These are phyloP conservation scores for Naganishia sp. DNA, from an alignment of 1,284 basidiomycete species.

Conservation along the genomic window DNA sequence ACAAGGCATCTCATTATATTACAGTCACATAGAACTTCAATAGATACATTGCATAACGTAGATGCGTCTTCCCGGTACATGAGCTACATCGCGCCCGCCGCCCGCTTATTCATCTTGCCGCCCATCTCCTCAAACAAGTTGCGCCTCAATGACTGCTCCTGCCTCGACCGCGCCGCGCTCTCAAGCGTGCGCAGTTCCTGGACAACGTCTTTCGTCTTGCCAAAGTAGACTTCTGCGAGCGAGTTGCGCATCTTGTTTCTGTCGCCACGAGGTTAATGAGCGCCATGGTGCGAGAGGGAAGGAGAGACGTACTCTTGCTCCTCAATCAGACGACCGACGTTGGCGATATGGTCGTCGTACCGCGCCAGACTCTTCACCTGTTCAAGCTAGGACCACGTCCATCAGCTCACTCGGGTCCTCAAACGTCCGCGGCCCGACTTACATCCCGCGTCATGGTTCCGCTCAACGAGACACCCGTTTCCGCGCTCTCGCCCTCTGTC, in stretches of 20 bases:
- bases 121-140: conserved; percentile 25
- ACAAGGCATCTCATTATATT: background rate
- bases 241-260: conserved; percentile 92
- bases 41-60: conserved; percentile 4
- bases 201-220: conserved; percentile 93
- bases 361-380: conserved; percentile 79
- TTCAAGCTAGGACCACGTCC: conserved; percentile 65
- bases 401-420: background rate
- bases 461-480: conserved; percentile 69
- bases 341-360: conserved; percentile 79
- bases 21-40: conserved; percentile 1
- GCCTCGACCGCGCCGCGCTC: conserved; percentile 77
- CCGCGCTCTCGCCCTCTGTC: conserved; percentile 50
- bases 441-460: conserved; percentile 98
- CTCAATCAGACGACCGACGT: conserved; percentile 92
- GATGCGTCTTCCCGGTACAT: background rate
- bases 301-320: conserved; percentile 73
- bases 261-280: background rate
- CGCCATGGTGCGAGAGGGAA: background rate
- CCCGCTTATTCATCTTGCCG: conserved; percentile 24
- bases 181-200: conserved; percentile 84
- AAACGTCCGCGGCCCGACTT: background rate
- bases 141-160: conserved; percentile 56
- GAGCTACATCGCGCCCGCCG: background rate
- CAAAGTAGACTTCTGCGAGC: conserved; percentile 96